A percentile compares a stretch with the other conserved stretches of the same genome.
These are phyloP conservation scores for Phytophthora fragariae DNA, from an alignment of 352 stramenopile species.

Conservation along the genomic window DNA sequence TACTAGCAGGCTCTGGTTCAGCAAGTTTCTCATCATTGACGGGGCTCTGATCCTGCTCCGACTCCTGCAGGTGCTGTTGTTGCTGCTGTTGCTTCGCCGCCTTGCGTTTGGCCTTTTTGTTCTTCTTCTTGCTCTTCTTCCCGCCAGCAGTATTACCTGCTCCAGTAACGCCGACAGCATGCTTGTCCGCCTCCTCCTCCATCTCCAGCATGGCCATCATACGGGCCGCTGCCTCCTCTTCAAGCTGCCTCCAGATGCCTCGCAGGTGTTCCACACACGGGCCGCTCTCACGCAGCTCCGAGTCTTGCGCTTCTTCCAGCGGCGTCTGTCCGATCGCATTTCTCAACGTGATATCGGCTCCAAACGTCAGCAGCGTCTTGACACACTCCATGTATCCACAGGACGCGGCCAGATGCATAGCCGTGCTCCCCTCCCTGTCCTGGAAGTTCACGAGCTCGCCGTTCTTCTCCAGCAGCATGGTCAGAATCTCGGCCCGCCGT, in stretches of 20 bases:
- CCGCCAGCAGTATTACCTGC: slow-evolving; percentile 7
- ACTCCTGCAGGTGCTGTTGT: slow-evolving; percentile 22
- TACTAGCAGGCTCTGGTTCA: background rate
- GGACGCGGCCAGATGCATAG: slow-evolving; percentile 82
- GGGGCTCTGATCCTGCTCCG: slow-evolving; percentile 7
- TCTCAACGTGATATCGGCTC: slow-evolving; percentile 78
- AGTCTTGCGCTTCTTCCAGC: slow-evolving; percentile 79
- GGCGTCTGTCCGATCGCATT: slow-evolving; percentile 85
- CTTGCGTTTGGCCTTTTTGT: slow-evolving; percentile 77
- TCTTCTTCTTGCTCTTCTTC: slow-evolving; percentile 81
- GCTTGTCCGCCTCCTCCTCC: slow-evolving; percentile 58
- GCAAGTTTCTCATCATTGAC: background rate
- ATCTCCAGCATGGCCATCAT: slow-evolving; percentile 90
- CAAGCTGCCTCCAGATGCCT: slow-evolving; percentile 70
- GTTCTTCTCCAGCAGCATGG: slow-evolving; percentile 68
- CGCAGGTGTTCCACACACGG: slow-evolving; percentile 69
- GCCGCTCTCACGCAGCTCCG: slow-evolving; percentile 62
- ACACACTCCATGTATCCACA: slow-evolving; percentile 81
- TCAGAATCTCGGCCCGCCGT: slow-evolving; percentile 64
- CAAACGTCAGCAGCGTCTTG: slow-evolving; percentile 65
- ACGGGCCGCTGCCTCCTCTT: slow-evolving; percentile 77
- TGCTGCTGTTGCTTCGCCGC: slow-evolving; percentile 36
- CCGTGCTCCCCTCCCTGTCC: slow-evolving; percentile 82
- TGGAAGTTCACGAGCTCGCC: slow-evolving; percentile 81
- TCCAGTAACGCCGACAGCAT: slow-evolving; percentile 5